Conservation (phyloP, 108 stramenopile genomes). For the Cyclostephanos tholiformis region DNA sequence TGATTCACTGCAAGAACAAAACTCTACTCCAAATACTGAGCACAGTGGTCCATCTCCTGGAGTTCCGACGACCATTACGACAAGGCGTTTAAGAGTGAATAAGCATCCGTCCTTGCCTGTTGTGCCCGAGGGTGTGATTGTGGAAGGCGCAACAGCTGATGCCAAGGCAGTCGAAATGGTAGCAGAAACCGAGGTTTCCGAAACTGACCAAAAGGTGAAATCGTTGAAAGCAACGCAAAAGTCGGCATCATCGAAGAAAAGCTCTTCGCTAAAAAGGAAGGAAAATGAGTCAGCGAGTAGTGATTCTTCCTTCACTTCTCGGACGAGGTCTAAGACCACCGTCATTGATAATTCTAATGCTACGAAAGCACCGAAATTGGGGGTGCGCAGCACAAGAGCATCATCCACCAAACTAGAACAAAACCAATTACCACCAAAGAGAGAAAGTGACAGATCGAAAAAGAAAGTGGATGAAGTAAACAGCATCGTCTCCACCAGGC, state of each 20-base stretch:
- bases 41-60: conserved; percentile 16
- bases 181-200: background rate
- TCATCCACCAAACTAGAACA: background rate
- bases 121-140: conserved; percentile 32
- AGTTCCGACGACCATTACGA: conserved; percentile 30
- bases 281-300: conserved; percentile 4
- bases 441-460: background rate
- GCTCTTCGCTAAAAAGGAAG: background rate
- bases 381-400: conserved; percentile 2
- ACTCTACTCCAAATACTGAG: conserved; percentile 10
- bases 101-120: conserved; percentile 17
- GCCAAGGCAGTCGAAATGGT: background rate
- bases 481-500: conserved; percentile 1
- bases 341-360: background rate
- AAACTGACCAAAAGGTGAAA: background rate
- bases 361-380: background rate
- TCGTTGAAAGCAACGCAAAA: background rate
- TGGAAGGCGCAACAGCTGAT: conserved; percentile 16
- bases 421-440: background rate
- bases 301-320: conserved; percentile 7
- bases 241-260: background rate
- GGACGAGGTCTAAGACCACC: background rate
- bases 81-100: background rate
- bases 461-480: conserved; percentile 10
- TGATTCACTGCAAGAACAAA: background rate